phyloP scores from a whole-genome alignment of 2,329 filamentous ascomycete species.

The Colletotrichum cuscutae region DNA sequence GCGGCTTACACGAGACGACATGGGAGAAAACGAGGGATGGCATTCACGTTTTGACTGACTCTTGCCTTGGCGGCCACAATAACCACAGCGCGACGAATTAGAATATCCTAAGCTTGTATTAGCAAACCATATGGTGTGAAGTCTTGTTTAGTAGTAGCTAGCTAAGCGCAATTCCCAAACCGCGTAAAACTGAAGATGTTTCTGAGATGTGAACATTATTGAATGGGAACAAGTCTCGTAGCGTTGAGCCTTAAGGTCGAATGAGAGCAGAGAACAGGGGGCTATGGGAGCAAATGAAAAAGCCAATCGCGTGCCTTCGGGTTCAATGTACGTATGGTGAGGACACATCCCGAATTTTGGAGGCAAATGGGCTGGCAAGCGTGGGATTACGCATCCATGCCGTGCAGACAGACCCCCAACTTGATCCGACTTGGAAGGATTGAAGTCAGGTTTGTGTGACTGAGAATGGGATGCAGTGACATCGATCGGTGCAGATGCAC shows the following conservation, averaged over 20 bases:
- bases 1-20: not conserved
- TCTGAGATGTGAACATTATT: not conserved
- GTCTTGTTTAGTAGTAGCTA: not conserved
- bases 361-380: not conserved
- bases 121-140: not conserved
- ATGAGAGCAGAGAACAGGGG: not conserved
- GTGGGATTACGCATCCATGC: slow-evolving; percentile 9
- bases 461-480: slow-evolving; percentile 34
- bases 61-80: slow-evolving; percentile 59
- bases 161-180: not conserved
- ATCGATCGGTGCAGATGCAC: slow-evolving; percentile 21
- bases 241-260: not conserved
- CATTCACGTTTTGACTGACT: slow-evolving; percentile 63
- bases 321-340: not conserved
- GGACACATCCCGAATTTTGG: not conserved
- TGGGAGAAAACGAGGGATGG: slow-evolving; percentile 32
- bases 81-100: slow-evolving; percentile 63
- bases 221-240: not conserved
- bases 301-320: not conserved
- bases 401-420: not conserved
- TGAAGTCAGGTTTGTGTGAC: slow-evolving; percentile 13
- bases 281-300: not conserved
- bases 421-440: not conserved
- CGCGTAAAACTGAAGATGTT: not conserved
- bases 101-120: slow-evolving; percentile 55